These are phyloP conservation scores for Nyctanthes arbortristis DNA, from an alignment of 257 asterid genomes.

Conservation along the genomic window DNA sequence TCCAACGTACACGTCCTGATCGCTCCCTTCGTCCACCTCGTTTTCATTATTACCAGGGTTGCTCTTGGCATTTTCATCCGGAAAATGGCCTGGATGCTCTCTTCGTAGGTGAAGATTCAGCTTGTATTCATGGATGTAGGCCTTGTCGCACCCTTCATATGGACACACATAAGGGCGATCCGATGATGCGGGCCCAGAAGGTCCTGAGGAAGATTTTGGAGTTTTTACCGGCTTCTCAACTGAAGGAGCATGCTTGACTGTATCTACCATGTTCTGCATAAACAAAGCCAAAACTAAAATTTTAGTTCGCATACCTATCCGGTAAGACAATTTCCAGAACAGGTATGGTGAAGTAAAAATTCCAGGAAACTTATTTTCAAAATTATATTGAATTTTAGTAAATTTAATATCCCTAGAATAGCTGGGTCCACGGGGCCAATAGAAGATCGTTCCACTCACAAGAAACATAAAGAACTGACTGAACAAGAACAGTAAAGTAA, in stretches of 20 bases:
- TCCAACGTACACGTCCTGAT: slow-evolving; percentile 59
- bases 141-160: slow-evolving; percentile 91
- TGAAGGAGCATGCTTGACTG: slow-evolving; percentile 57
- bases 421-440: not conserved
- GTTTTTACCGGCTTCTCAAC: slow-evolving; percentile 71
- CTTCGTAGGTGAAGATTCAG: slow-evolving; percentile 88
- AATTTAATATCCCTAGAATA: not conserved
- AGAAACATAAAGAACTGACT: not conserved
- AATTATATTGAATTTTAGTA: too few relatives aligned
- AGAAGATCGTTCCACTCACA: too few relatives aligned
- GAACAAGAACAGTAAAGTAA: not conserved
- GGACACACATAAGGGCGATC: slow-evolving; percentile 96
- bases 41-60: slow-evolving; percentile 43
- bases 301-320: slow-evolving; percentile 1
- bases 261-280: slow-evolving; percentile 50
- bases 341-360: not conserved
- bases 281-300: slow-evolving; percentile 10
- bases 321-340: not conserved
- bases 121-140: slow-evolving; percentile 98
- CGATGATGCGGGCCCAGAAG: slow-evolving; percentile 61
- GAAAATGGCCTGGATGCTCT: slow-evolving; percentile 93
- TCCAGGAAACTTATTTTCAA: not conserved
- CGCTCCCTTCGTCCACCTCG: slow-evolving; percentile 84
- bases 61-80: slow-evolving; percentile 68
- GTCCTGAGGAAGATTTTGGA: slow-evolving; percentile 53